Evolutionary conservation across 2,329 filamentous ascomycete species (phyloP).

Genomic region (Monosporascus sp.): DNA sequence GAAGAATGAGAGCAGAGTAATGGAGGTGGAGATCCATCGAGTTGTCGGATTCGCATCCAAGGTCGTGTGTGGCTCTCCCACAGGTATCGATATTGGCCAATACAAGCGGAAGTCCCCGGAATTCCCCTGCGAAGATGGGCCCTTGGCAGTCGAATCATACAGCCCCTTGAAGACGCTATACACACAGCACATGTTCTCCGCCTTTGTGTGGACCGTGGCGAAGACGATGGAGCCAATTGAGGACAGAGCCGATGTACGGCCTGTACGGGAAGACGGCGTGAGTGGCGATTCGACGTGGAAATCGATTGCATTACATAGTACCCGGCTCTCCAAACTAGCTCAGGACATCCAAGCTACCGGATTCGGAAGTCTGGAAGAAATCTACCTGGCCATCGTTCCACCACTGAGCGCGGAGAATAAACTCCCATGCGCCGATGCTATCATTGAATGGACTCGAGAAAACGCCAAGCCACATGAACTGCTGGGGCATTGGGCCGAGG

Average conservation of each 20-base stretch:
- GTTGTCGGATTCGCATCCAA: too few species aligned
- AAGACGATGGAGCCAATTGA: constrained; percentile 2
- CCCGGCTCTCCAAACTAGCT: constrained; percentile 13
- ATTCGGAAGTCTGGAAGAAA: constrained; percentile 17
- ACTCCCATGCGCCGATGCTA: constrained; percentile 7
- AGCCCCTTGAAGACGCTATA: constrained; percentile 10
- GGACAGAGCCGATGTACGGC: not conserved
- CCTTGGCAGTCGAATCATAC: not conserved
- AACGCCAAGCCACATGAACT: constrained; percentile 10
- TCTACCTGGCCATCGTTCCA: constrained; percentile 24
- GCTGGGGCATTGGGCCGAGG: constrained; percentile 7
- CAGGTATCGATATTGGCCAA: too few species aligned
- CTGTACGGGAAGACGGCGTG: not conserved
- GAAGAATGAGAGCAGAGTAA: not conserved
- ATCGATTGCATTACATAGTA: constrained; percentile 15
- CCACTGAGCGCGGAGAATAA: constrained; percentile 14
- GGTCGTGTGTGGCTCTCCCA: too few species aligned
- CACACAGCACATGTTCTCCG: constrained; percentile 23
- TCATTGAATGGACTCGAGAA: constrained; percentile 9
- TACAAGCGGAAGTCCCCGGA: too few species aligned
- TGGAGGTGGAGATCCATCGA: not conserved
- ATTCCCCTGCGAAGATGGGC: too few species aligned
- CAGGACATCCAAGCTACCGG: constrained; percentile 19
- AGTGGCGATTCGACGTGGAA: constrained; percentile 10
- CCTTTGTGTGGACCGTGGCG: constrained; percentile 23